Conservation (phyloP, 2,329 filamentous ascomycete species). For the Aschersonia sp. region DNA sequence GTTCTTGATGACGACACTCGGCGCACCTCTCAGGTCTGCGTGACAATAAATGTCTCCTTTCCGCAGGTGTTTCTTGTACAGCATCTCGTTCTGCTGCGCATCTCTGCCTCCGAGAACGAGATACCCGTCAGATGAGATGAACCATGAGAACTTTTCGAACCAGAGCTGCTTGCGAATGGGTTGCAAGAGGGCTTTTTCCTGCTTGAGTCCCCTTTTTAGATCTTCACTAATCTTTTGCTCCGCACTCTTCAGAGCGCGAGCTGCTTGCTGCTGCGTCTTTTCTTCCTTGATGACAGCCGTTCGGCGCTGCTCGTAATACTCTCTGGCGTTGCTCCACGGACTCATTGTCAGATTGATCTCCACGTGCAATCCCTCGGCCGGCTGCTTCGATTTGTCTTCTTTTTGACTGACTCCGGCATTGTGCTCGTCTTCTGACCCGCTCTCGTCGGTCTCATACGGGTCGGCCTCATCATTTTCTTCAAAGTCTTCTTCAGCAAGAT, state of each 20-base stretch:
- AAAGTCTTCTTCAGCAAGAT: slow-evolving; percentile 56
- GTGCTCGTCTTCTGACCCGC: slow-evolving; percentile 25
- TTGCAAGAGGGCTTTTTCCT: slow-evolving; percentile 77
- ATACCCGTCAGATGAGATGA: slow-evolving; percentile 90
- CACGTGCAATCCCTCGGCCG: slow-evolving; percentile 48
- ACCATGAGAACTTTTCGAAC: slow-evolving; percentile 97
- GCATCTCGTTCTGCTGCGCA: slow-evolving; percentile 73
- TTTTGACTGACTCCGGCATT: slow-evolving; percentile 8
- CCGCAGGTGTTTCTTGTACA: slow-evolving; percentile 76
- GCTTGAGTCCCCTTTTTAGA: slow-evolving; percentile 75
- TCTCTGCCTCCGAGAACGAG: slow-evolving; percentile 83
- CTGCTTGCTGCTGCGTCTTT: slow-evolving; percentile 70
- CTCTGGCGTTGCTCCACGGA: slow-evolving; percentile 77
- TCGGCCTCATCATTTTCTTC: slow-evolving; percentile 47
- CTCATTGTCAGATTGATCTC: slow-evolving; percentile 75
- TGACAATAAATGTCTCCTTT: slow-evolving; percentile 89
- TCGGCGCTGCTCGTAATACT: slow-evolving; percentile 85
- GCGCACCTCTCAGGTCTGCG: slow-evolving; percentile 73
- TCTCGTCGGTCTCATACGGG: slow-evolving; percentile 52
- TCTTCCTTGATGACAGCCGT: slow-evolving; percentile 74
- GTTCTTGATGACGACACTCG: slow-evolving; percentile 84
- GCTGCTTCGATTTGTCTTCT: slow-evolving; percentile 21
- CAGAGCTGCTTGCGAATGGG: slow-evolving; percentile 74
- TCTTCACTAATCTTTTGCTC: slow-evolving; percentile 79
- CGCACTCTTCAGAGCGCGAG: slow-evolving; percentile 73